phyloP scores from a whole-genome alignment of 345 rosid species.

The Eucalyptus melliodora region DNA sequence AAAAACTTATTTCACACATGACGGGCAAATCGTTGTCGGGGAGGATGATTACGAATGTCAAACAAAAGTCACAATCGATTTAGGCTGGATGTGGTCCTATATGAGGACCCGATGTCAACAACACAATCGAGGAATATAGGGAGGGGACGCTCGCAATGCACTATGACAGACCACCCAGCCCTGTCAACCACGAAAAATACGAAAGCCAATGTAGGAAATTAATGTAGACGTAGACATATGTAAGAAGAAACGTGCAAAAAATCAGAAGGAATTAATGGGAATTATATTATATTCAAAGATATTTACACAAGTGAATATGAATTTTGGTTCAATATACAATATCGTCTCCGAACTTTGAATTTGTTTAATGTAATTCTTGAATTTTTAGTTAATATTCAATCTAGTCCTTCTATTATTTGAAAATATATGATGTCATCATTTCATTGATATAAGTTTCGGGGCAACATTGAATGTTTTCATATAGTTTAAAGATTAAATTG shows the following conservation, averaged over 20 bases:
- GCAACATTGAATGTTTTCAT: neutral
- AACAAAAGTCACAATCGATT: neutral
- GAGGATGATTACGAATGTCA: neutral
- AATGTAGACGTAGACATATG: neutral
- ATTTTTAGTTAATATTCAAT: too few species aligned
- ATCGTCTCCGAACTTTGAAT: too few species aligned
- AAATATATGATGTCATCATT: neutral
- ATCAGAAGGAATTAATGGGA: neutral
- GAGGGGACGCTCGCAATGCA: neutral
- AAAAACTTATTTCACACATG: neutral
- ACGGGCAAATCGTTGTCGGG: neutral
- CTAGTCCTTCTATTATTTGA: neutral
- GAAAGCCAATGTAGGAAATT: neutral
- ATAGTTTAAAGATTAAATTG: too few species aligned
- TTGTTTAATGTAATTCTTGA: too few species aligned
- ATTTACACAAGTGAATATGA: too few species aligned
- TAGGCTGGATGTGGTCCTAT: neutral
- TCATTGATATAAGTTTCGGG: rapidly evolving
- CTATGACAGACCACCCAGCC: neutral
- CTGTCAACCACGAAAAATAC: neutral
- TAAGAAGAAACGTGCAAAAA: neutral
- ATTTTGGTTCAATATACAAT: too few species aligned
- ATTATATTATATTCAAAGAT: neutral
- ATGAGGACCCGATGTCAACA: neutral
- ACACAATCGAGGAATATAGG: neutral